These are phyloP conservation scores for Cladophialophora chaetospira DNA, from an alignment of 2,329 filamentous ascomycete species.

Conservation along the genomic window DNA sequence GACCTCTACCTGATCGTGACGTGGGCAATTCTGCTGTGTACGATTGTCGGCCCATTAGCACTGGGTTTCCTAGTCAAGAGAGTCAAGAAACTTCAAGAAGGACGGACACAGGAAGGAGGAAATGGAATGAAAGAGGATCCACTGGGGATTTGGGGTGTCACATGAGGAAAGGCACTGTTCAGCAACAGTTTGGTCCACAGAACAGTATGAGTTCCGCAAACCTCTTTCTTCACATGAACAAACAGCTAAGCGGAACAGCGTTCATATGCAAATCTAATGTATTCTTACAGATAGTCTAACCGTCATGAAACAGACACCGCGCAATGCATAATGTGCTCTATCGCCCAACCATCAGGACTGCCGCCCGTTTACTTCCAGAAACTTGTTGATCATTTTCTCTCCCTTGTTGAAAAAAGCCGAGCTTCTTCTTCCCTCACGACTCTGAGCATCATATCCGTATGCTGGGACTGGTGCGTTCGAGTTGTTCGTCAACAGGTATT, in stretches of 20 bases:
- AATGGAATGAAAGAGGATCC: slow-evolving; percentile 17
- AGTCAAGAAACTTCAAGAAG: slow-evolving; percentile 38
- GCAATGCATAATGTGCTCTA: neutral
- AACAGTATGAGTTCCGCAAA: too few species aligned
- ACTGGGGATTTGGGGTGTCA: slow-evolving; percentile 23
- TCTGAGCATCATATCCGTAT: neutral
- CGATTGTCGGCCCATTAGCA: slow-evolving; percentile 56
- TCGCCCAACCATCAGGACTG: neutral
- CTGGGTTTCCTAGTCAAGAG: slow-evolving; percentile 54
- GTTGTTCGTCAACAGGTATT: slow-evolving; percentile 7
- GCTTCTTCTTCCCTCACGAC: neutral
- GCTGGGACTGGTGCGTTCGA: slow-evolving; percentile 7
- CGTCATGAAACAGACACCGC: too few species aligned
- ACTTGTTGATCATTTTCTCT: slow-evolving; percentile 11
- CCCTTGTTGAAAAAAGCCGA: slow-evolving; percentile 3
- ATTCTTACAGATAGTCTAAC: too few species aligned
- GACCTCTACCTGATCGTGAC: slow-evolving; percentile 55
- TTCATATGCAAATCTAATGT: too few species aligned
- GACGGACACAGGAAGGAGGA: neutral
- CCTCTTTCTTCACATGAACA: too few species aligned
- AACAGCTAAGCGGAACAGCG: too few species aligned
- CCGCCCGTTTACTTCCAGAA: neutral
- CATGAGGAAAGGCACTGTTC: too few species aligned
- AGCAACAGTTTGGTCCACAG: too few species aligned
- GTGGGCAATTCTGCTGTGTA: slow-evolving; percentile 61